Percentiles rank a stretch among this genome's conserved stretches.
These are phyloP conservation scores for Phytophthora quininea DNA, from an alignment of 352 stramenopile genomes.

Conservation along the genomic window DNA sequence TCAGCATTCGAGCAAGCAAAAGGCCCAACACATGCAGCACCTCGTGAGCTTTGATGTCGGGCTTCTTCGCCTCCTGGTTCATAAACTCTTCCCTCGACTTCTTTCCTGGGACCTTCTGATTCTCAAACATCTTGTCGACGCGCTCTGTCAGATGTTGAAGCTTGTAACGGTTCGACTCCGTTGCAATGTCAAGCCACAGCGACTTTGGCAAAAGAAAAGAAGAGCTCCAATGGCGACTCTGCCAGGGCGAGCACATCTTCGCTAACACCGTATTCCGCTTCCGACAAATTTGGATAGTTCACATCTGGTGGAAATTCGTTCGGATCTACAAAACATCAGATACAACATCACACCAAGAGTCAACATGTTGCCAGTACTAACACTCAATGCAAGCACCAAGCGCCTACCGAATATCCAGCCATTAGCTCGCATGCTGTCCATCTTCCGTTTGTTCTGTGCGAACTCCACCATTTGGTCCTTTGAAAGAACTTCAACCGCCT, in stretches of 20 bases:
- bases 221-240: conserved; percentile 7
- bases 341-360: conserved; percentile 8
- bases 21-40: conserved; percentile 3
- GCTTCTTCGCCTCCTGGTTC: conserved; percentile 4
- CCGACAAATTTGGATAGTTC: not conserved
- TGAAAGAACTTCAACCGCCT: not conserved
- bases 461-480: conserved; percentile 9
- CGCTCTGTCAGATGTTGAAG: not conserved
- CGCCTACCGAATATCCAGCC: not conserved
- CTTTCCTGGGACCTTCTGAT: not conserved
- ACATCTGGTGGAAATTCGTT: not conserved
- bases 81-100: conserved; percentile 7
- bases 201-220: conserved; percentile 15
- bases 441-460: not conserved
- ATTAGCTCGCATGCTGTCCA: not conserved
- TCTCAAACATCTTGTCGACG: conserved; percentile 11
- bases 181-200: not conserved
- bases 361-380: conserved; percentile 1
- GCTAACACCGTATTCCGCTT: conserved; percentile 4
- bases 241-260: not conserved
- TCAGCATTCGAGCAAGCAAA: conserved; percentile 11
- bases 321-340: not conserved
- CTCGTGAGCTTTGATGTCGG: conserved; percentile 5
- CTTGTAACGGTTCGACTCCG: conserved; percentile 6
- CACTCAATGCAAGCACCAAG: conserved; percentile 11